phyloP scores from a whole-genome alignment of 306 rosid genomes.

The Quercus mongolica region DNA sequence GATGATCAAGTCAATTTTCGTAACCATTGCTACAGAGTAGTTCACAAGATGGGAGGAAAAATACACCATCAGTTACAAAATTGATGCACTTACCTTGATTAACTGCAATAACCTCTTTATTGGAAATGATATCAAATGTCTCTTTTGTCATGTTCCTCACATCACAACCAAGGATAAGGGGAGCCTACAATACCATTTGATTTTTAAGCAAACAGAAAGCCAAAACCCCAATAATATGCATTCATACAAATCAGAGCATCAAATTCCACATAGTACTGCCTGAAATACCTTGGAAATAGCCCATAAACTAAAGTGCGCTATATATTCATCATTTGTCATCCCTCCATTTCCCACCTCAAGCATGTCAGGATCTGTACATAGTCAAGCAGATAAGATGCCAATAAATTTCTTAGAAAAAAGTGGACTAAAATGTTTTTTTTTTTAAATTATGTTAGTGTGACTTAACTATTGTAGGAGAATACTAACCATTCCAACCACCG shows the following conservation, averaged over 20 bases:
- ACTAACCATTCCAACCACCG: slow-evolving; percentile 98
- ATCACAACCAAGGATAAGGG: slow-evolving; percentile 97
- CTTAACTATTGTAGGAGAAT: neutral
- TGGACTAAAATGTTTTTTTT: neutral
- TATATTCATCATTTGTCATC: slow-evolving; percentile 78
- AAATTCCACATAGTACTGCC: neutral
- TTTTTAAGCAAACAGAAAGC: slow-evolving; percentile 5
- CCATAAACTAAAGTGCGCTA: slow-evolving; percentile 95
- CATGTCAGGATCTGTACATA: slow-evolving; percentile 89
- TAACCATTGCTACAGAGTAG: neutral
- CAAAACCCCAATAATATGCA: neutral
- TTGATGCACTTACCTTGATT: slow-evolving; percentile 60
- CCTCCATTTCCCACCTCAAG: slow-evolving; percentile 98
- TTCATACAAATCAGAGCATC: neutral
- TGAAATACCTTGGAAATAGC: slow-evolving; percentile 81
- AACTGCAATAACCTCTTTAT: slow-evolving; percentile 74
- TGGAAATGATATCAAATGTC: slow-evolving; percentile 55
- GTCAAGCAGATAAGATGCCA: neutral
- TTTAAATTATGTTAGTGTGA: neutral
- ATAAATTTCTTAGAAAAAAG: neutral
- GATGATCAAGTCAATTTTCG: neutral
- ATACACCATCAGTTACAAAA: neutral
- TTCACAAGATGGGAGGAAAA: slow-evolving; percentile 4
- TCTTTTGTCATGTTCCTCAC: slow-evolving; percentile 73
- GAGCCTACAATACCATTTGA: slow-evolving; percentile 61